Evolutionary conservation across 202 grass and related monocot species (phyloP).

Genomic region (Zizania palustris): DNA sequence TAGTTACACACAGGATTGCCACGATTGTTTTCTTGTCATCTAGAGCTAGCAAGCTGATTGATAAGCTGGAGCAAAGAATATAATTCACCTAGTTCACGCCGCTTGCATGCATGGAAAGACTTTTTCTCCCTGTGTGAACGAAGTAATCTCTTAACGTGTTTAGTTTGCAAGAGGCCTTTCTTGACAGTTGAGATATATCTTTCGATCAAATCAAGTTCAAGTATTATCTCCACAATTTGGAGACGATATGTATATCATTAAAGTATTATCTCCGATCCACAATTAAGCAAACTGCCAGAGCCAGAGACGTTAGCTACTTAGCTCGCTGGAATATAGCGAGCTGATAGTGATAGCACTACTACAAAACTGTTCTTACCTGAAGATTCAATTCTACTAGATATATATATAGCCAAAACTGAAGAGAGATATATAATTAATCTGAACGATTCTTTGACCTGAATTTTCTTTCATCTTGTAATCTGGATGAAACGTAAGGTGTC

Average conservation of each 20-base stretch:
- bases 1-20: not conserved
- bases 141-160: not conserved
- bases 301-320: slow-evolving; percentile 26
- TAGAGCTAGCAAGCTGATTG: not conserved
- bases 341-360: not conserved
- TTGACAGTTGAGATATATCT: slow-evolving; percentile 3
- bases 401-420: slow-evolving; percentile 4
- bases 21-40: not conserved
- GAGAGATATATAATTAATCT: not conserved
- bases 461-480: not conserved
- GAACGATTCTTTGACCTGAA: slow-evolving; percentile 1
- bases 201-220: slow-evolving; percentile 3
- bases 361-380: not conserved
- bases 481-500: not conserved
- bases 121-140: not conserved
- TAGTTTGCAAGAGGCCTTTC: not conserved
- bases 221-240: not conserved
- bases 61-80: not conserved
- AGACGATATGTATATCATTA: too few species aligned
- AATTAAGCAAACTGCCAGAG: not conserved
- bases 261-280: not conserved
- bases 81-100: not conserved
- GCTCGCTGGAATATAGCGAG: slow-evolving; percentile 23
- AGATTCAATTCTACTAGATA: not conserved
- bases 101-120: not conserved